Conservation (phyloP, 2,329 filamentous ascomycete species). For the Venturiaceae sp. region DNA sequence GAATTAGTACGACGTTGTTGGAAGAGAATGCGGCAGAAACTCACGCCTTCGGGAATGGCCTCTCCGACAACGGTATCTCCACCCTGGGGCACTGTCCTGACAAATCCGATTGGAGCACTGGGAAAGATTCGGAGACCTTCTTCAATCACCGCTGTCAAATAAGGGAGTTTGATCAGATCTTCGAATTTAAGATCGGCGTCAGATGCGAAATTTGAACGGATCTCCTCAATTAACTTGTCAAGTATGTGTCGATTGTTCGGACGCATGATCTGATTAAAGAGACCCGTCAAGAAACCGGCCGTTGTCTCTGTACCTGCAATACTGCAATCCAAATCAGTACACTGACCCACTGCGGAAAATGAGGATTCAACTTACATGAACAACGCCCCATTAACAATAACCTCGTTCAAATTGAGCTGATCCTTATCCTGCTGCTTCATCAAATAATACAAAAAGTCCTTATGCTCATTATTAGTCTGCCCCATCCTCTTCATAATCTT, state of each 20-base stretch:
- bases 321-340: conserved; percentile 24
- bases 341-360: too few species aligned
- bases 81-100: conserved; percentile 24
- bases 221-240: conserved; percentile 10
- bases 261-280: conserved; percentile 22
- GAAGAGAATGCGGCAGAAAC: conserved; percentile 5
- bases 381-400: conserved; percentile 14
- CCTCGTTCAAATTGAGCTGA: conserved; percentile 19
- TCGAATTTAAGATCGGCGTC: conserved; percentile 24
- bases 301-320: conserved; percentile 37
- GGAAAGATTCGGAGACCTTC: conserved; percentile 37
- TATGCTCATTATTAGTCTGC: conserved; percentile 14
- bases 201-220: conserved; percentile 14
- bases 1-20: background rate
- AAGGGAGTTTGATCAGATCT: conserved; percentile 20
- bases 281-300: conserved; percentile 28
- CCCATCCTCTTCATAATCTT: conserved; percentile 13
- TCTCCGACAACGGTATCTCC: conserved; percentile 28
- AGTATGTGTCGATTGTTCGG: conserved; percentile 12
- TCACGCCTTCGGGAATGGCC: conserved; percentile 21
- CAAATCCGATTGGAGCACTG: conserved; percentile 31
- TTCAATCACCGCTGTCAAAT: conserved; percentile 36
- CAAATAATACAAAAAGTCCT: conserved; percentile 3
- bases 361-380: conserved; percentile 34
- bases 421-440: conserved; percentile 14